Conservation (phyloP, 495 filamentous ascomycete species). For the Penicillium canariense region DNA sequence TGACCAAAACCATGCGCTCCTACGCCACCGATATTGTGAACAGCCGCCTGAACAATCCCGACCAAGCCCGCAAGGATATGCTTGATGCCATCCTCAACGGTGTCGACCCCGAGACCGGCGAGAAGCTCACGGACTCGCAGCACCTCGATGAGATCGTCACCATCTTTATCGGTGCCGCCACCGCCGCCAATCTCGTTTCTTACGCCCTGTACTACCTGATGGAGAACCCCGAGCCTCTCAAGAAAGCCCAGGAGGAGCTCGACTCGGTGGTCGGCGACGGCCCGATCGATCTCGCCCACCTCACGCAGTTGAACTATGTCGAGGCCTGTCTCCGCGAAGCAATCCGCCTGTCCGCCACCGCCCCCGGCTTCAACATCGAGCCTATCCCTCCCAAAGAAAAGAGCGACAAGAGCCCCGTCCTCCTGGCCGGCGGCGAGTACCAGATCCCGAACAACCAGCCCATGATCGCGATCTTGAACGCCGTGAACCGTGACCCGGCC, state of each 20-base stretch:
- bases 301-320: constrained; percentile 63
- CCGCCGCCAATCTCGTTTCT: constrained; percentile 36
- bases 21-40: constrained; percentile 58
- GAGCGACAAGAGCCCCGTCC: constrained; percentile 48
- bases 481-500: constrained; percentile 65
- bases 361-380: constrained; percentile 61
- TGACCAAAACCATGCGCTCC: constrained; percentile 54
- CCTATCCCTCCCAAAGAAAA: constrained; percentile 52
- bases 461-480: constrained; percentile 61
- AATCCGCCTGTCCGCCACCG: constrained; percentile 64
- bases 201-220: constrained; percentile 41
- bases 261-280: constrained; percentile 31
- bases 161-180: constrained; percentile 42
- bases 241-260: constrained; percentile 36
- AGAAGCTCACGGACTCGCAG: constrained; percentile 54
- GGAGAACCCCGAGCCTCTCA: constrained; percentile 29
- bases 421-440: constrained; percentile 65
- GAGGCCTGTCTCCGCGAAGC: constrained; percentile 70
- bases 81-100: constrained; percentile 66
- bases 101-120: constrained; percentile 62
- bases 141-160: constrained; percentile 63
- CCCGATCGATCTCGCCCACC: constrained; percentile 49
- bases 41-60: constrained; percentile 50
- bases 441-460: constrained; percentile 57
- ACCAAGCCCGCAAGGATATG: constrained; percentile 54